phyloP scores from a whole-genome alignment of 129 eudicot genomes.

The Lactuca saligna region DNA sequence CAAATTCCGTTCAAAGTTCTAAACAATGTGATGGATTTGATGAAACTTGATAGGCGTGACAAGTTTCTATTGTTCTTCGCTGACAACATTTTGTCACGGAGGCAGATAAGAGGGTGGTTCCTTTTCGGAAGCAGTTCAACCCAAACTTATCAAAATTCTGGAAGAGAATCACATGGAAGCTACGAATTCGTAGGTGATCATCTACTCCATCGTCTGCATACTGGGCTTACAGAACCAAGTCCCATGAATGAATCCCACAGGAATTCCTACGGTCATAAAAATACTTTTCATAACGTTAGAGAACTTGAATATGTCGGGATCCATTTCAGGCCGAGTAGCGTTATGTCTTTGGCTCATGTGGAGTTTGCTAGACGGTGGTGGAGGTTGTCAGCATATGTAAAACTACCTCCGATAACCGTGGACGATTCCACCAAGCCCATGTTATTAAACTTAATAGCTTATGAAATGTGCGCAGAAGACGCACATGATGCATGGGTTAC shows the following conservation, averaged over 20 bases:
- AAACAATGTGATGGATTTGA: slow-evolving; percentile 3
- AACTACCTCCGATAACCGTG: slow-evolving; percentile 33
- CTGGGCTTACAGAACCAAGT: not conserved
- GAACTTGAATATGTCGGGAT: slow-evolving; percentile 38
- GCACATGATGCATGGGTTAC: slow-evolving; percentile 9
- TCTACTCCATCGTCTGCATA: slow-evolving; percentile 2
- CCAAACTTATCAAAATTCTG: too few relatives aligned
- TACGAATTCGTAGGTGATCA: not conserved
- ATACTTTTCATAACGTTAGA: slow-evolving; percentile 29
- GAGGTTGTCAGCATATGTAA: slow-evolving; percentile 11
- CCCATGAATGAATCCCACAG: not conserved
- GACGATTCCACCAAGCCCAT: slow-evolving; percentile 31
- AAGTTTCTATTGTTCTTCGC: not conserved
- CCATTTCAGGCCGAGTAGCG: slow-evolving; percentile 21
- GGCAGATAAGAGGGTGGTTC: not conserved
- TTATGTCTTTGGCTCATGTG: slow-evolving; percentile 2
- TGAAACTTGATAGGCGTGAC: not conserved
- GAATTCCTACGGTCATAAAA: not conserved
- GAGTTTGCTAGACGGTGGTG: not conserved
- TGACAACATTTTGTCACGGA: not conserved
- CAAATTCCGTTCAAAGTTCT: slow-evolving; percentile 26
- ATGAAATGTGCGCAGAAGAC: slow-evolving; percentile 27
- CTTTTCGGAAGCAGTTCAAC: too few relatives aligned
- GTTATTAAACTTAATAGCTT: slow-evolving; percentile 45
- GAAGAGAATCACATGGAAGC: too few relatives aligned